These are phyloP conservation scores for Kazachstania kunashirensis DNA, from an alignment of 805 yeast genomes.

Conservation along the genomic window DNA sequence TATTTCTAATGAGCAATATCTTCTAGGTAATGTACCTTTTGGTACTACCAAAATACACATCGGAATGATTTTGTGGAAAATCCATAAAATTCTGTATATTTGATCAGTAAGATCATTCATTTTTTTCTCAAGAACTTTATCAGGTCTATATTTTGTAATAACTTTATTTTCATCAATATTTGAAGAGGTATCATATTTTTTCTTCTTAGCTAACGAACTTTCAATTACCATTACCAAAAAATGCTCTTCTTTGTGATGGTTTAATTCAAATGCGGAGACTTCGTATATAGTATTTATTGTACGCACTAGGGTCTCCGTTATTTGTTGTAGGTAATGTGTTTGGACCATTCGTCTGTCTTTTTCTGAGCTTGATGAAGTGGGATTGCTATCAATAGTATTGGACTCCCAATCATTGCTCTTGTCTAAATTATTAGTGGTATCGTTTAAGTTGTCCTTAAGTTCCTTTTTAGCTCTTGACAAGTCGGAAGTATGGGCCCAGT, in stretches of 20 bases:
- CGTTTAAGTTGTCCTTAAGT: not conserved
- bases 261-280: slow-evolving; percentile 76
- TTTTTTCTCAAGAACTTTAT: slow-evolving; percentile 17
- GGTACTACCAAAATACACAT: slow-evolving; percentile 76
- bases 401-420: not conserved
- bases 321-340: slow-evolving; percentile 72
- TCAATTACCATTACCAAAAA: slow-evolving; percentile 82
- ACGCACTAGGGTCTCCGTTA: slow-evolving; percentile 74
- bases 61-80: slow-evolving; percentile 62
- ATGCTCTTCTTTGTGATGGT: slow-evolving; percentile 46
- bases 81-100: slow-evolving; percentile 30
- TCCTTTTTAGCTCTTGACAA: slow-evolving; percentile 13
- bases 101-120: slow-evolving; percentile 29
- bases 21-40: slow-evolving; percentile 73
- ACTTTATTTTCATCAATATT: slow-evolving; percentile 2
- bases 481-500: slow-evolving; percentile 31
- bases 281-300: slow-evolving; percentile 76
- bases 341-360: slow-evolving; percentile 21
- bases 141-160: slow-evolving; percentile 9
- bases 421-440: not conserved
- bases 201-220: slow-evolving; percentile 39
- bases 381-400: not conserved
- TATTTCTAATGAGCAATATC: slow-evolving; percentile 65
- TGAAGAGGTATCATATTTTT: slow-evolving; percentile 1
- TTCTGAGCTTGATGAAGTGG: not conserved